Base-by-base conservation (phyloP, 441 rosid genomes). In the Biscutella laevigata region DNA sequence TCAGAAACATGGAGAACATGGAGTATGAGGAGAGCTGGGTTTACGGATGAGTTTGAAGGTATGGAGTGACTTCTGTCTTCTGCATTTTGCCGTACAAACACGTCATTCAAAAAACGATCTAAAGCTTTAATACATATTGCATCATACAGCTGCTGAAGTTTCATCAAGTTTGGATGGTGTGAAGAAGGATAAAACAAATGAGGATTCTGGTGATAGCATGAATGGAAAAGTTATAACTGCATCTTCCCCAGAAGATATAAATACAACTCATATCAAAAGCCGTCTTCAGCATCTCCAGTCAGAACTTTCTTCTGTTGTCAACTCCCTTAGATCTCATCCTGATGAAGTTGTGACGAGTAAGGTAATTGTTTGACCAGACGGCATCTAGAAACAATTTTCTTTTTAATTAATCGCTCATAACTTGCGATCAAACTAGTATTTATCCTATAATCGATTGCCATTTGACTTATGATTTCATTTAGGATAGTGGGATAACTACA, bases 301-400 rank as follows among this genome's bases (percentile, higher is more conserved):
- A 16, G 86, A 91, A 74, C 95, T 91, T 64, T 80, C 95, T 15
- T 75, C 83, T 40, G 88, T 74, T 17, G 88, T 91, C 61, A 66
- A 57, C 21, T 59, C 66, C 27, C 62, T 84, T 66, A 81, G 83
- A 72, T 81, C 87, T 61, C 68, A 70, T 33, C 52, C 71, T 53
- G 67, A 52, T 56, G 71, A 53, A 30, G 65, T 51, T 76, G 57
- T 30, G 38, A 58, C 61, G 30, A 68, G 63, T 66, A 70, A 73
- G 77, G 95, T 81, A 21, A 34, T 26, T 49, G 44, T 33, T 40
- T 15, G 44, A 64, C n/a, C 10, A 7, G 39, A n/a, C 3, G 3
- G 5, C 5, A 37, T 49, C 26, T 37, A 17, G 19, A 17, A 48
- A 25, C 58, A 33, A 4, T 12, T 37, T 30, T 50, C 29, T 27